Conservation (phyloP, 176 grass and related monocot genomes). For the Alloteropsis semialata region DNA sequence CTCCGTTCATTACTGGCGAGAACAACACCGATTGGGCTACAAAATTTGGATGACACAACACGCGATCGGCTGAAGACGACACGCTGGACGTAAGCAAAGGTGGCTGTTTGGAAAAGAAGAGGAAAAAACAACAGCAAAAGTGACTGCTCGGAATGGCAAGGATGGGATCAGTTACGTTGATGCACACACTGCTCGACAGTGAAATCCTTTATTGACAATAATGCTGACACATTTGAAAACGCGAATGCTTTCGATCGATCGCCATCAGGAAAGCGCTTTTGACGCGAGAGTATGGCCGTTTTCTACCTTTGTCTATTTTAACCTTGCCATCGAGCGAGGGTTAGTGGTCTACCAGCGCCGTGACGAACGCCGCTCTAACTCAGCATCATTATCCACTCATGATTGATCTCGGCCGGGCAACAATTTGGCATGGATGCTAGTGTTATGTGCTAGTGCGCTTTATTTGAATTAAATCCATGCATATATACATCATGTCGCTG, state of each 20-base stretch:
- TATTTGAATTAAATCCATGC: not conserved
- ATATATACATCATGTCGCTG: not conserved
- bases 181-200: conserved; percentile 2
- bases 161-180: not conserved
- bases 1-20: no score
- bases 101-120: not conserved
- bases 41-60: no score
- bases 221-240: not conserved
- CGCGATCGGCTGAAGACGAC: no score
- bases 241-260: not conserved
- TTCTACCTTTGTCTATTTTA: not conserved
- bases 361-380: not conserved
- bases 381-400: not conserved
- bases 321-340: not conserved
- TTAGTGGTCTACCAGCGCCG: not conserved
- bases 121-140: not conserved
- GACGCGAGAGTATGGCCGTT: no score
- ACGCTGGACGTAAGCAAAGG: not conserved
- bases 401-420: not conserved
- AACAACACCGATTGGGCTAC: no score
- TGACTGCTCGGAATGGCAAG: not conserved
- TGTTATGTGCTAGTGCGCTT: not conserved
- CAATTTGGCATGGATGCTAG: not conserved
- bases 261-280: not conserved
- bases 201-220: not conserved